These are phyloP conservation scores for Xylariaceae sp. DNA, from an alignment of 2,329 filamentous ascomycete genomes.

Conservation along the genomic window DNA sequence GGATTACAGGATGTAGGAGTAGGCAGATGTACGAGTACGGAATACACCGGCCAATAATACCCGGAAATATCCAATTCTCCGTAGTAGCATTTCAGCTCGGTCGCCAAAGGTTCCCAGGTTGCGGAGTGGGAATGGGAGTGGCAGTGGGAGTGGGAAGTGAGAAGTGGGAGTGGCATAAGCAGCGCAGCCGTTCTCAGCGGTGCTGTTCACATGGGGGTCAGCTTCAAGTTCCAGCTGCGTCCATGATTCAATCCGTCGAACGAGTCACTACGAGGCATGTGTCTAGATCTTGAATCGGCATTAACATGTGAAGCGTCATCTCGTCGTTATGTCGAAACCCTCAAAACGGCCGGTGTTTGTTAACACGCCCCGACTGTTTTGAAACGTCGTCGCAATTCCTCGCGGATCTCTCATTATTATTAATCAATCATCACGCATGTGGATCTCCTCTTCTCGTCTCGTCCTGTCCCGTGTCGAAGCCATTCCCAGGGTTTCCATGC, in stretches of 20 bases:
- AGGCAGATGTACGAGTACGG: too few species aligned
- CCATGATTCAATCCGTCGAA: background rate
- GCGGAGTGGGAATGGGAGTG: too few species aligned
- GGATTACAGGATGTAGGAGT: background rate
- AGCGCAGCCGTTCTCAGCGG: too few species aligned
- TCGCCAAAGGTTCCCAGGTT: conserved; percentile 5
- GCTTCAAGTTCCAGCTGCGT: background rate
- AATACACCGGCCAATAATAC: conserved; percentile 1
- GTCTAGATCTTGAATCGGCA: too few species aligned
- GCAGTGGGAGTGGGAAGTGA: too few species aligned
- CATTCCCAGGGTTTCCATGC: too few species aligned
- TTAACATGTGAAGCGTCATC: too few species aligned
- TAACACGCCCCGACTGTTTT: background rate
- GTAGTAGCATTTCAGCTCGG: conserved; percentile 19
- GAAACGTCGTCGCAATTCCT: background rate
- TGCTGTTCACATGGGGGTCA: background rate
- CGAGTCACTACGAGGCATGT: background rate
- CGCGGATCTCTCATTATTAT: too few species aligned
- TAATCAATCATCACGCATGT: too few species aligned
- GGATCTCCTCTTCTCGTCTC: background rate
- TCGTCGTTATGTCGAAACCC: too few species aligned
- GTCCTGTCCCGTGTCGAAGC: background rate
- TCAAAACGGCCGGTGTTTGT: background rate
- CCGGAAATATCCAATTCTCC: conserved; percentile 14
- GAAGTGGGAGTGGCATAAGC: too few species aligned